Percentiles rank a stretch among this genome's conserved stretches.
These are phyloP conservation scores for Ophiosphaerella herpotricha DNA, from an alignment of 2,329 filamentous ascomycete genomes.

Conservation along the genomic window DNA sequence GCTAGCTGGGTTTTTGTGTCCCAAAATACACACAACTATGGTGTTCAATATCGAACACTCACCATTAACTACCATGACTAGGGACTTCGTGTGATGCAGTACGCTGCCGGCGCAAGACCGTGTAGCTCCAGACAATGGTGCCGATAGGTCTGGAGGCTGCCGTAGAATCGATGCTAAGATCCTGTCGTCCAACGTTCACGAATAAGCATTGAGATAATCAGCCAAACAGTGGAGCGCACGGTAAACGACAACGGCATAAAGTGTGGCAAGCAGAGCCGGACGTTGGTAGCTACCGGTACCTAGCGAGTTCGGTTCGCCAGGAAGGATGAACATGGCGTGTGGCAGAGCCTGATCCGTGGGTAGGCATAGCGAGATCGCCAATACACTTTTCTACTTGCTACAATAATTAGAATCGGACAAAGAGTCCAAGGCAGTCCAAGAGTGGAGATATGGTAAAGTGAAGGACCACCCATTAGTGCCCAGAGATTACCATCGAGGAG, in stretches of 20 bases:
- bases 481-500: conserved; percentile 24
- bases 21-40: not conserved
- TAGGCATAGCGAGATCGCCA: conserved; percentile 20
- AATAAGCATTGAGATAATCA: conserved; percentile 22
- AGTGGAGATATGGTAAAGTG: not conserved
- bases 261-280: conserved; percentile 35
- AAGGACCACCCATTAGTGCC: conserved; percentile 18
- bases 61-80: not conserved
- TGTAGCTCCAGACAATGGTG: conserved; percentile 19
- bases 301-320: conserved; percentile 6
- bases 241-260: conserved; percentile 24
- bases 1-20: not conserved
- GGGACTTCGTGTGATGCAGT: not conserved
- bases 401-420: not conserved
- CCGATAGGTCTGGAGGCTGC: not conserved
- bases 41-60: not conserved
- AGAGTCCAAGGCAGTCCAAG: conserved; percentile 8
- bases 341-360: conserved; percentile 19
- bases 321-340: conserved; percentile 22
- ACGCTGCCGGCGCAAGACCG: not conserved
- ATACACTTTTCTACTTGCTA: conserved; percentile 11
- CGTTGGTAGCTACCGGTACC: conserved; percentile 26
- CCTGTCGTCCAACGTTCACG: conserved; percentile 27
- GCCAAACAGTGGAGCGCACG: conserved; percentile 24
- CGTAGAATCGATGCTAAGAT: conserved; percentile 17